Conservation (phyloP, 805 yeast genomes). For the Ogataea zsoltii region DNA sequence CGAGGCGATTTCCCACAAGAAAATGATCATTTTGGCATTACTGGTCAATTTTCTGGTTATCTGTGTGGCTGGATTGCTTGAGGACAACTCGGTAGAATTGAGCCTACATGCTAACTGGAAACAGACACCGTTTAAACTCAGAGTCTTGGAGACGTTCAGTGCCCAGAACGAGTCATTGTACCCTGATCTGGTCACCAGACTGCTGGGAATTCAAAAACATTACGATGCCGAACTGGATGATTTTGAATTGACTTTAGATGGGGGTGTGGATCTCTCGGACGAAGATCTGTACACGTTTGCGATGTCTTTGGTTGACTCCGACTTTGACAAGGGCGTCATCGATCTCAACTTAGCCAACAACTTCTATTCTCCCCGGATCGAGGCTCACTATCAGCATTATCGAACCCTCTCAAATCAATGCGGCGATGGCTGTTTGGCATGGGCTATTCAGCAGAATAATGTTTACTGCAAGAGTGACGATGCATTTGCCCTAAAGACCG, state of each 20-base stretch:
- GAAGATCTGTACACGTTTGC: slow-evolving; percentile 27
- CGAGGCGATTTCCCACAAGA: background rate
- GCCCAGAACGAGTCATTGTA: slow-evolving; percentile 39
- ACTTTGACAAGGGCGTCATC: slow-evolving; percentile 26
- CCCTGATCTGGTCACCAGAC: slow-evolving; percentile 32
- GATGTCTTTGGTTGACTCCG: slow-evolving; percentile 14
- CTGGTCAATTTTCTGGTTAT: slow-evolving; percentile 1
- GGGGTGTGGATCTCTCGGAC: slow-evolving; percentile 23
- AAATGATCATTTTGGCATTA: slow-evolving; percentile 2
- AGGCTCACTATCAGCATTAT: slow-evolving; percentile 62
- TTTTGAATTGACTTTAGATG: slow-evolving; percentile 31
- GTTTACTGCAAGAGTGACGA: slow-evolving; percentile 69
- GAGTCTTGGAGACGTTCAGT: slow-evolving; percentile 43
- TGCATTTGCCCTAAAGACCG: slow-evolving; percentile 74
- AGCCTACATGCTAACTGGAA: slow-evolving; percentile 42
- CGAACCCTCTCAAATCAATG: slow-evolving; percentile 34
- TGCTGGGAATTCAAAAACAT: slow-evolving; percentile 27
- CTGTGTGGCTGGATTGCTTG: slow-evolving; percentile 6
- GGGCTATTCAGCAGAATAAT: slow-evolving; percentile 51
- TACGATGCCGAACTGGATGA: slow-evolving; percentile 32
- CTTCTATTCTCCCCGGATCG: slow-evolving; percentile 59
- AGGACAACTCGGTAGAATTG: slow-evolving; percentile 28
- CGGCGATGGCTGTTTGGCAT: slow-evolving; percentile 36
- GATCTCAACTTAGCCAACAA: slow-evolving; percentile 49
- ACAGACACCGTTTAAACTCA: slow-evolving; percentile 41